Evolutionary conservation across 1,284 basidiomycete species (phyloP), one percentile per base, ranked within the genome.

Genomic region (Papiliotrema terrestris): DNA sequence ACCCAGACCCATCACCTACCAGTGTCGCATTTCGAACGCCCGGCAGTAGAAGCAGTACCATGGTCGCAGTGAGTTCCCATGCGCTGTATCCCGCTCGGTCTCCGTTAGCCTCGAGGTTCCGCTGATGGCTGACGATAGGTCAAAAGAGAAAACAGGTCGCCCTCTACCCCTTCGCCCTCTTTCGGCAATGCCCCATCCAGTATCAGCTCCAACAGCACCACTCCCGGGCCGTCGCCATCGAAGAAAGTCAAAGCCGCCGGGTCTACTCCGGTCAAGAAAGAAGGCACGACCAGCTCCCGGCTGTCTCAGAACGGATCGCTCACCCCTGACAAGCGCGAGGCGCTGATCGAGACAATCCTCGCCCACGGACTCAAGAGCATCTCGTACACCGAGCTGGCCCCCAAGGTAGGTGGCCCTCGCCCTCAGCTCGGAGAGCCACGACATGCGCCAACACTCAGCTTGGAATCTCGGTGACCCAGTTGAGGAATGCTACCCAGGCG

Each of bases 401-500:
- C 9, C n/a, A 20, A 53, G 36, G 51, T 53, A 25, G 11, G 51
- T 41, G 15, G 9, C 11, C 11, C 25, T 26, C 14, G 8, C 14
- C 11, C 4, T 41, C 25, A 23, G 37, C 39, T 11, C 19, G 22
- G n/a, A 14, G 22, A 51, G 2, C 9, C 13, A 17, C 19, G 9
- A 20, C 17, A 4, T n/a, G 6, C 29, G 23, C 23, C 8, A 5
- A 47, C 43, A 11, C 8, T 49, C 49, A 66, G 65, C 52, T 59
- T 36, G 61, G 56, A 13, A 43, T 65, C n/a, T 57, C 56, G 23
- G 44, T 48, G 9, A 32, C 37, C 19, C 62, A 65, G 44, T 25
- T 69, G 22, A 48, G 46, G 5, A 67, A 69, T 49, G 66, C 66
- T 14, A 63, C 63, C 15, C 63, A 66, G 47, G 55, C 57, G 11